Percentiles rank a stretch among this genome's conserved stretches.
phyloP scores from a whole-genome alignment of 306 rosid species.

The Rosa chinensis region DNA sequence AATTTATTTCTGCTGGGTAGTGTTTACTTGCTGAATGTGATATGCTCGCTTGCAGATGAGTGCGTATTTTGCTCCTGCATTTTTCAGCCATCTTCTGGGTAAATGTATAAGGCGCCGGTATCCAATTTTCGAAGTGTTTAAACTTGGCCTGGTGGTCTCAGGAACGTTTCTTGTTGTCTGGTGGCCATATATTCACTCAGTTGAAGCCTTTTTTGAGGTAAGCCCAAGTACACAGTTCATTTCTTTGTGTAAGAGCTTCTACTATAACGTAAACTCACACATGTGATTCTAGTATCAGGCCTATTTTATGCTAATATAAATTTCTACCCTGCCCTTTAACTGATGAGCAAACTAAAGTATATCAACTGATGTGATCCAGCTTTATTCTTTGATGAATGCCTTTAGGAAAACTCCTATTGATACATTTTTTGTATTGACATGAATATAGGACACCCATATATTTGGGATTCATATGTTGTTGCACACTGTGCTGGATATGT shows the following conservation, averaged over 20 bases:
- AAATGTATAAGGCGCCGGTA: conserved; percentile 63
- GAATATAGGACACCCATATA: not conserved
- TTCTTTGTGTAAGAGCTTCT: not conserved
- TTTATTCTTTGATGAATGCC: not conserved
- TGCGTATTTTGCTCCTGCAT: conserved; percentile 89
- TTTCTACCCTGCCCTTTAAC: not conserved
- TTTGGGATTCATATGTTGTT: not conserved
- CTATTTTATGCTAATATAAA: not conserved
- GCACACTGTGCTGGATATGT: not conserved
- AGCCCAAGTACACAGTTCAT: not conserved
- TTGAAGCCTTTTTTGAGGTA: conserved; percentile 65
- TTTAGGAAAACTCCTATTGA: not conserved
- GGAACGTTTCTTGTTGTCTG: conserved; percentile 76
- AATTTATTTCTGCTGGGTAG: not conserved
- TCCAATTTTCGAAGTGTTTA: conserved; percentile 69
- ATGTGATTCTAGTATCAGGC: not conserved
- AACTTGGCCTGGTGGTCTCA: conserved; percentile 71
- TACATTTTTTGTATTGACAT: not conserved
- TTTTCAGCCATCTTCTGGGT: conserved; percentile 85
- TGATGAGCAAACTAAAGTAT: not conserved
- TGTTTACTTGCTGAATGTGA: not conserved
- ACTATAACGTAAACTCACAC: not conserved
- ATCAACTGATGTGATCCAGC: not conserved
- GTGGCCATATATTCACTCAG: conserved; percentile 88
- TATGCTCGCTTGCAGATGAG: conserved; percentile 69